Evolutionary conservation across 805 yeast genomes (phyloP), one percentile per base, ranked within the genome.

Genomic region (Dipodascus albidus): DNA sequence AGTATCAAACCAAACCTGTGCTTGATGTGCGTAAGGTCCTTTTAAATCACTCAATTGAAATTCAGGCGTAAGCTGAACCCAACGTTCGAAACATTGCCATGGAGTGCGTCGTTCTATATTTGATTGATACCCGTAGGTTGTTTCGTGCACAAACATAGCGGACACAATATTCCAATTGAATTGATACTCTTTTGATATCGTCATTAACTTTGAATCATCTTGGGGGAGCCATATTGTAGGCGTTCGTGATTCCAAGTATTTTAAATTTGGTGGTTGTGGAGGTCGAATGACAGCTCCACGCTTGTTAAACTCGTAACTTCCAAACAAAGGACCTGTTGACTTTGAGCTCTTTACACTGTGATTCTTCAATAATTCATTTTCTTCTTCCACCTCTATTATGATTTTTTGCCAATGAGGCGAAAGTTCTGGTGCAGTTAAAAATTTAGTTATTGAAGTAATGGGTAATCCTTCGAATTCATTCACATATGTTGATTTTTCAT

Each of bases 41-140:
- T 85, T 82, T 81, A 93, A 80, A 63, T 91, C 98, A 47, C 81
- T 73, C 56, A 87, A 79, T 58, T 87, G 95, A 62, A 89, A 91
- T 55, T 83, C 82, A 55, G 91, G 96, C 61, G 87, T 88, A 59
- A 93, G 74, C 70, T 91, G 98, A 56, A 90, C 83, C 73, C 91
- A 93, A 59, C 99, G 74, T 68, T 93, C 99, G 71, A 93, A 93
- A 66, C 98, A 91, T 66, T 91, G 98, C 99, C 99, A 93, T 0
- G 99, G 95, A 0, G 98, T 93, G 62, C 99, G 78, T 62, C 97
- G 79, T 67, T 93, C 98, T 54, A 89, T 87, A 62, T 87, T 89
- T 0, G 98, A 85, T 41, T 82, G 78, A 66, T 87, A 89, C 14
- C 83, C 79, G 58, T 80, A 75, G 0, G 87, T 78, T 1, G 88